A percentile compares a stretch with the other conserved stretches of the same genome.
Conservation (phyloP, 2,329 filamentous ascomycete genomes). For the Exophiala bonariae region DNA sequence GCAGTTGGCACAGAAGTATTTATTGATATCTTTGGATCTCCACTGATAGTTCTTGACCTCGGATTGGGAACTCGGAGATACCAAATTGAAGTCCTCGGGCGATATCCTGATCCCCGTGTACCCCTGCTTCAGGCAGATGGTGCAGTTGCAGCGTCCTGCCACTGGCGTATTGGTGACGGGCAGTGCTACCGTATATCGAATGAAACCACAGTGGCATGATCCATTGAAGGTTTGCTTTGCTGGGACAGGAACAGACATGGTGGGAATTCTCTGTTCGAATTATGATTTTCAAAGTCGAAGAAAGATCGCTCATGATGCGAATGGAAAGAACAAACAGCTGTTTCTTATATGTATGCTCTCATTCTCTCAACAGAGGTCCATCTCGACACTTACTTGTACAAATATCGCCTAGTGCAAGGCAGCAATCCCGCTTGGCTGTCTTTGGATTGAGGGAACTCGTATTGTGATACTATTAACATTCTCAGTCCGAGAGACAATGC, state of each 20-base stretch:
- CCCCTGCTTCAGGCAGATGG: conserved; percentile 25
- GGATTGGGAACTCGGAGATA: conserved; percentile 16
- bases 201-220: conserved; percentile 57
- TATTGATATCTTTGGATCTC: conserved; percentile 11
- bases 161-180: conserved; percentile 10
- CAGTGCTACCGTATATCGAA: conserved; percentile 49
- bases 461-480: too few relatives aligned
- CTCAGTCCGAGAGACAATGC: too few relatives aligned
- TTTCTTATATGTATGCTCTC: too few relatives aligned
- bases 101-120: conserved; percentile 14
- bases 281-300: too few relatives aligned
- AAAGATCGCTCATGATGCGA: too few relatives aligned
- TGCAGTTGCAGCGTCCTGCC: conserved; percentile 26
- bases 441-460: too few relatives aligned
- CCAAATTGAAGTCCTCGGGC: conserved; percentile 19
- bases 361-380: too few relatives aligned
- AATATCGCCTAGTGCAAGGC: too few relatives aligned
- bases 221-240: conserved; percentile 41
- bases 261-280: too few relatives aligned
- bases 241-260: background rate
- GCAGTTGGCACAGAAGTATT: conserved; percentile 26
- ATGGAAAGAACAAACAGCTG: too few relatives aligned
- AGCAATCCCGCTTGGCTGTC: too few relatives aligned
- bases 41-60: conserved; percentile 21
- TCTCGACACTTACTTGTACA: too few relatives aligned